A percentile compares a stretch with the other conserved stretches of the same genome.
Conservation (phyloP, 2,329 filamentous ascomycete species). For the Ceratocystis lukuohia region DNA sequence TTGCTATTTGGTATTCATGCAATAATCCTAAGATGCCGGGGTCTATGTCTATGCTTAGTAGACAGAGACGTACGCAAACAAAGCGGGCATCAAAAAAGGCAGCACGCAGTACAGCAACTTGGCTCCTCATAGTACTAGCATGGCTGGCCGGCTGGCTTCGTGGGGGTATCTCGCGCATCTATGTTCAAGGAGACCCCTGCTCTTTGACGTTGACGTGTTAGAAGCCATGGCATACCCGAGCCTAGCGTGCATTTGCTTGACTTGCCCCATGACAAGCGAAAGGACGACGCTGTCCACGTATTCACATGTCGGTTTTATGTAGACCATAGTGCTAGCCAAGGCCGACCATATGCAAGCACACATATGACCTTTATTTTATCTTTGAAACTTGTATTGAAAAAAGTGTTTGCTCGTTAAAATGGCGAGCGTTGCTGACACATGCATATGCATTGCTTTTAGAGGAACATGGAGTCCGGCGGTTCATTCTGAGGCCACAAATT, state of each 20-base stretch:
- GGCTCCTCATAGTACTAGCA: neutral
- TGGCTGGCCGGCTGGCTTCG: neutral
- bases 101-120: neutral
- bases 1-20: neutral
- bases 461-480: neutral
- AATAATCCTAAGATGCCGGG: neutral
- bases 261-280: neutral
- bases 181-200: neutral
- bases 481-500: neutral
- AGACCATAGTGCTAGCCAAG: neutral
- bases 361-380: neutral
- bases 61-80: neutral
- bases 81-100: neutral
- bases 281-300: neutral
- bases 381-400: neutral
- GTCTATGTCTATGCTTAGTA: neutral
- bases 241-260: neutral
- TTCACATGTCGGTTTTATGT: neutral
- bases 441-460: neutral
- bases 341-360: neutral
- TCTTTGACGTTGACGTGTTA: constrained; percentile 1
- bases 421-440: neutral
- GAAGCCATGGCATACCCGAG: neutral
- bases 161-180: neutral
- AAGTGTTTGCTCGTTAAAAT: neutral